These are phyloP conservation scores for Medicago truncatula DNA, from an alignment of 306 rosid genomes.

Conservation along the genomic window MtrunA17r5.0-ANR NC_053047.1:38107501-38108000, in stretches of 20 bases:
- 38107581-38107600: too few relatives aligned
- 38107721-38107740: not conserved
- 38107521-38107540: too few relatives aligned
- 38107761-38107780: not conserved
- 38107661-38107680: slow-evolving; percentile 41
- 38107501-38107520: too few relatives aligned
- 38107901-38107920: not conserved
- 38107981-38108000: too few relatives aligned
- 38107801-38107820: not conserved
- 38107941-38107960: too few relatives aligned
- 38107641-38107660: slow-evolving; percentile 51
- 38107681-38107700: slow-evolving; percentile 46
- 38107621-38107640: slow-evolving; percentile 42
- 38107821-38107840: slow-evolving; percentile 21
- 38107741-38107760: not conserved
- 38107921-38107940: too few relatives aligned
- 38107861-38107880: not conserved
- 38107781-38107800: slow-evolving; percentile 41
- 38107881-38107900: not conserved
- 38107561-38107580: too few relatives aligned
- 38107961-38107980: too few relatives aligned
- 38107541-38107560: too few relatives aligned
- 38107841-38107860: slow-evolving; percentile 1
- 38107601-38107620: slow-evolving; percentile 16
- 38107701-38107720: not conserved